Evolutionary conservation across 148 eudicot species (phyloP).

Genomic region (Chenopodium suecicum): DNA sequence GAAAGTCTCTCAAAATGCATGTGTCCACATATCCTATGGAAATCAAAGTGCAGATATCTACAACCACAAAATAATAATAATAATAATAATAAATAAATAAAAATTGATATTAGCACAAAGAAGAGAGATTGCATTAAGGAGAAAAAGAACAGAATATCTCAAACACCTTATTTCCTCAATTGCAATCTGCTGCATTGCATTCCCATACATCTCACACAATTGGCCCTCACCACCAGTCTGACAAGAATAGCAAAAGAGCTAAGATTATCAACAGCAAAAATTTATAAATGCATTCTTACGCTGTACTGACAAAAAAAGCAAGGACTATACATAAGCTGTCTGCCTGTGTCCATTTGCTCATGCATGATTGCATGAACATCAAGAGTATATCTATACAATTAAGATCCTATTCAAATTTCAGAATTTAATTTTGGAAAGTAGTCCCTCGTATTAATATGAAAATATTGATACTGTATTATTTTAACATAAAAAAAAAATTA

Average conservation of each 20-base stretch:
- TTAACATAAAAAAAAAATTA: too few species aligned
- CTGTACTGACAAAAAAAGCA: background rate
- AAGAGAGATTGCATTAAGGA: background rate
- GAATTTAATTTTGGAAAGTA: background rate
- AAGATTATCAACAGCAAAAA: background rate
- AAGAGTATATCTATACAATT: background rate
- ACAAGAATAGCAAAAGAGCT: constrained; percentile 15
- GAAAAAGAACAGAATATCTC: background rate
- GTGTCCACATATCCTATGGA: constrained; percentile 89
- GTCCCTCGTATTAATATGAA: background rate
- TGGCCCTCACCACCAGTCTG: constrained; percentile 97
- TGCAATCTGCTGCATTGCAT: constrained; percentile 61
- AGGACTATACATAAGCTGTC: background rate
- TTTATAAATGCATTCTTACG: constrained; percentile 8
- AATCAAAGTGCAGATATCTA: constrained; percentile 92
- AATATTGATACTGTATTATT: too few species aligned
- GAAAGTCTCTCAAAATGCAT: constrained; percentile 88
- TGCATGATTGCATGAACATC: background rate
- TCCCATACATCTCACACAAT: constrained; percentile 66
- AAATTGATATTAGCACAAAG: constrained; percentile 15
- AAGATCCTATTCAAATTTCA: background rate
- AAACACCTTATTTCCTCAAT: constrained; percentile 74
- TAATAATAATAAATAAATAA: constrained; percentile 4
- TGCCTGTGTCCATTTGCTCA: background rate
- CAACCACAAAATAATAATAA: background rate